Percentiles rank a stretch among this genome's conserved stretches.
These are phyloP conservation scores for Zygotorulaspora florentina DNA, from an alignment of 805 yeast species.

Conservation along the genomic window DNA sequence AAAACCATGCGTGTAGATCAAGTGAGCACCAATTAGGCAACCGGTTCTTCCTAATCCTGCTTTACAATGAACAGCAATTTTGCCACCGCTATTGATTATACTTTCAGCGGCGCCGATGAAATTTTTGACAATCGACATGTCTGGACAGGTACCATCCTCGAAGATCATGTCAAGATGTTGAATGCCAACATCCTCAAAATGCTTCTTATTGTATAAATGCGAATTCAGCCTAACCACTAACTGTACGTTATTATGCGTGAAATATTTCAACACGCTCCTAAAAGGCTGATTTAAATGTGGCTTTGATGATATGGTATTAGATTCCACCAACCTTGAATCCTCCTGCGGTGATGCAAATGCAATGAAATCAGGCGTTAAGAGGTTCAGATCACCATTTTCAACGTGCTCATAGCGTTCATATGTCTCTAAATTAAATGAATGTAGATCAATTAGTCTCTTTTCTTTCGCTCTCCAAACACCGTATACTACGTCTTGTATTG, in stretches of 20 bases:
- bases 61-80: constrained; percentile 97
- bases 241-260: constrained; percentile 67
- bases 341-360: constrained; percentile 98
- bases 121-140: constrained; percentile 85
- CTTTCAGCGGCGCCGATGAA: constrained; percentile 95
- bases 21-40: constrained; percentile 93
- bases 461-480: constrained; percentile 98
- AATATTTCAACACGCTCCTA: constrained; percentile 74
- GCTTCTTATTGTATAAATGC: constrained; percentile 78
- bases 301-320: constrained; percentile 19
- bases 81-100: constrained; percentile 78
- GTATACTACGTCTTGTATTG: constrained; percentile 92
- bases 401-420: constrained; percentile 93
- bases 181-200: constrained; percentile 78
- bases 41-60: constrained; percentile 99
- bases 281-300: constrained; percentile 63
- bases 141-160: constrained; percentile 98
- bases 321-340: constrained; percentile 36
- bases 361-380: constrained; percentile 85
- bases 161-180: constrained; percentile 93
- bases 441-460: constrained; percentile 79
- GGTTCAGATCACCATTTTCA: constrained; percentile 94
- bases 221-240: constrained; percentile 90
- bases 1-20: constrained; percentile 93
- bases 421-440: constrained; percentile 83